A percentile compares a stretch with the other conserved stretches of the same genome.
phyloP scores from a whole-genome alignment of 2,329 filamentous ascomycete species.

The Ophiobolus disseminans region DNA sequence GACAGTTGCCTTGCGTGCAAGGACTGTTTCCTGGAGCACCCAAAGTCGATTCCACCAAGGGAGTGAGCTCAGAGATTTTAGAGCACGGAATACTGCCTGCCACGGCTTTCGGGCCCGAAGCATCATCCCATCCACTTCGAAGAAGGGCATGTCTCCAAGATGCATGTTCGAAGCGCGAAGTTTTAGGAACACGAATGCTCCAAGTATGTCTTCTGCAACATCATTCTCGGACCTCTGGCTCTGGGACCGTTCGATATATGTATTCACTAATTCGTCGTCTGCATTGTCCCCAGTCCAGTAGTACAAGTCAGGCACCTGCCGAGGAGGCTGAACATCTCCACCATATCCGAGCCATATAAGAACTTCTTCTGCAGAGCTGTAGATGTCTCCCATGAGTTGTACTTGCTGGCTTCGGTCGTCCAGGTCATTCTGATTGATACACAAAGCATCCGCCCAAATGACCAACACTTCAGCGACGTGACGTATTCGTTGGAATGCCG shows the following conservation, averaged over 20 bases:
- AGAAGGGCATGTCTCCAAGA: slow-evolving; percentile 4
- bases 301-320: not conserved
- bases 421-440: slow-evolving; percentile 28
- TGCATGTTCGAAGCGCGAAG: slow-evolving; percentile 1
- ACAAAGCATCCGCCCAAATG: slow-evolving; percentile 34
- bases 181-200: slow-evolving; percentile 4
- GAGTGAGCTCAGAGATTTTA: not conserved
- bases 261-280: not conserved
- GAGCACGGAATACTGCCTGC: not conserved
- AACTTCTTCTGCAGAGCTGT: slow-evolving; percentile 6
- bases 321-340: slow-evolving; percentile 7
- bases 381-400: slow-evolving; percentile 19
- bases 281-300: not conserved
- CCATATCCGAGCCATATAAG: slow-evolving; percentile 21
- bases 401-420: slow-evolving; percentile 19
- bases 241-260: not conserved
- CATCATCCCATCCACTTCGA: not conserved
- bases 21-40: slow-evolving; percentile 22
- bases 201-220: slow-evolving; percentile 2
- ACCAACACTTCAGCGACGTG: not conserved
- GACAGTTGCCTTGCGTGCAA: slow-evolving; percentile 15
- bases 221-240: not conserved
- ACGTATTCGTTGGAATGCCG: not conserved
- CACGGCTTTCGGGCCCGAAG: not conserved
- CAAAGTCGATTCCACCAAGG: slow-evolving; percentile 20